These are phyloP conservation scores for Trametes hirsuta DNA, from an alignment of 1,284 basidiomycete species.

Conservation along the genomic window DNA sequence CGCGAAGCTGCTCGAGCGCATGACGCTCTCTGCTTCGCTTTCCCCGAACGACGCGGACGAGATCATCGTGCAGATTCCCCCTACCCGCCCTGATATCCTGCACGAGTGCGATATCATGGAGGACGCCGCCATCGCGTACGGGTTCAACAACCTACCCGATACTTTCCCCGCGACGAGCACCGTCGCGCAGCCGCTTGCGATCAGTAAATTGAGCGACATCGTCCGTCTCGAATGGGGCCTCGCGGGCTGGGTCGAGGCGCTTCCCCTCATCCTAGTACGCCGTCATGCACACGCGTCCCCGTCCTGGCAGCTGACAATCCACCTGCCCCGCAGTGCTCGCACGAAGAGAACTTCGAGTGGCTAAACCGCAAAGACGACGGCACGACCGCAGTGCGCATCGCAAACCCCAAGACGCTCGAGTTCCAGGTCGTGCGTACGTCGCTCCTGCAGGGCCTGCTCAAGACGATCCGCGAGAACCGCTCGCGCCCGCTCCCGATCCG, in stretches of 20 bases:
- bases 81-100: slow-evolving; percentile 94
- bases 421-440: slow-evolving; percentile 98
- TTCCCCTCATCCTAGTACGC: slow-evolving; percentile 90
- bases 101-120: slow-evolving; percentile 99
- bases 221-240: slow-evolving; percentile 91
- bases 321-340: slow-evolving; percentile 73
- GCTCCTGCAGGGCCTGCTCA: slow-evolving; percentile 92
- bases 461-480: slow-evolving; percentile 96
- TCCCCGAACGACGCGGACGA: slow-evolving; percentile 60
- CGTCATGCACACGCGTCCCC: neutral
- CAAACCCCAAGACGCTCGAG: slow-evolving; percentile 96
- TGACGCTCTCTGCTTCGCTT: slow-evolving; percentile 68
- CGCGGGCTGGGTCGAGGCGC: slow-evolving; percentile 94
- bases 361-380: slow-evolving; percentile 88
- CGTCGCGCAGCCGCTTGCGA: slow-evolving; percentile 88
- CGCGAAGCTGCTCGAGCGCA: slow-evolving; percentile 70
- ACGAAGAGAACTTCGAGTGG: slow-evolving; percentile 97
- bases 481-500: slow-evolving; percentile 92
- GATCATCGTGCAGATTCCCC: slow-evolving; percentile 79
- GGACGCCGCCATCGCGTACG: slow-evolving; percentile 96
- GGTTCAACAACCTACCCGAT: slow-evolving; percentile 95
- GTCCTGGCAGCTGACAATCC: neutral
- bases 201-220: slow-evolving; percentile 92
- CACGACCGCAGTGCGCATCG: slow-evolving; percentile 84
- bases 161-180: slow-evolving; percentile 95